Base-by-base conservation (phyloP, 768 basidiomycete species). In the Trametes meyenii region DNA sequence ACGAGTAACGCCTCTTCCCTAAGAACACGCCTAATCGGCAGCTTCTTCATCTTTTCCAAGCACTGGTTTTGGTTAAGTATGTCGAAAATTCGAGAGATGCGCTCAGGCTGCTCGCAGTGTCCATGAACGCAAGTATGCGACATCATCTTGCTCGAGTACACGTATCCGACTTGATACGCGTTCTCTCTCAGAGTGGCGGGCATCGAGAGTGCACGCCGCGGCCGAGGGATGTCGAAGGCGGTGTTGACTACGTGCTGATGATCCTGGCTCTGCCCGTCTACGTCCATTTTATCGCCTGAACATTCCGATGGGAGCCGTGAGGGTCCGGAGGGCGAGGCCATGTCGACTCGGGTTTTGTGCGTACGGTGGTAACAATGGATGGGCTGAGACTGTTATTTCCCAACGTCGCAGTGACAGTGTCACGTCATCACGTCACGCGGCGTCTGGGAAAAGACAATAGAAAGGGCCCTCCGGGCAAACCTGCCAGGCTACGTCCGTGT, bases 131-230 rank as follows among this genome's bases (percentile, higher is more conserved):
- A 85, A 52, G 81, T 85, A 75, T 98, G 97, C 17, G 85, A 75
- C 75, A 90, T 88, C 96, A 98, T 98, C 65, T 89, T 84, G 0
- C 80, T 69, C 24, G 92, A 90, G 70, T 93, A 98, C 58, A 96
- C 87, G 76, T 90, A 94, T 50, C 94, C 95, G 51, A 94, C 90
- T n/a, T 63, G 50, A n/a, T 55, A 60, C 10, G 53, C 40, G 49
- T 23, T 39, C 48, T 55, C 58, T 19, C 43, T 48, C 5, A 60
- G 53, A 10, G 62, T 64, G 36, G 53, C 53, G 12, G 62, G 62
- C 4, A 60, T 23, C 12, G 62, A 64, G 26, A 54, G 23, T 3
- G 62, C 62, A 5, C 62, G 58, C 2, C 62, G 58, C 2, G 49
- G 35, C 16, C 35, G 39, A 8, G 39, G 17, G 10, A 21, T 19